Conservation (phyloP, 331 rosid species). For the Cydonia oblonga region DNA sequence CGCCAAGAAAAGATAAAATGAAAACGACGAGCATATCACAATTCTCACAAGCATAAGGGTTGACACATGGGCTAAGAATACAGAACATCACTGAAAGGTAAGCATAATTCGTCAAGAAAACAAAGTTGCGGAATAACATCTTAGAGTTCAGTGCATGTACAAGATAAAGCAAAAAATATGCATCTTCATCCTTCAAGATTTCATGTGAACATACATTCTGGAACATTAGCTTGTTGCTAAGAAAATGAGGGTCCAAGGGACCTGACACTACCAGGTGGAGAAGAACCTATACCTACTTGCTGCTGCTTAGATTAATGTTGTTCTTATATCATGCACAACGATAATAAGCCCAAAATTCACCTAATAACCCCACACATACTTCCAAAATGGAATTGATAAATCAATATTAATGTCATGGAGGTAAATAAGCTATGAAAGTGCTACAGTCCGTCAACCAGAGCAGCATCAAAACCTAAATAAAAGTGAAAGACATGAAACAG, state of each 20-base stretch:
- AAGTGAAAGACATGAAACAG: too few relatives aligned
- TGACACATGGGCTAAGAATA: not conserved
- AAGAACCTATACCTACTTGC: not conserved
- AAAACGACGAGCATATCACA: not conserved
- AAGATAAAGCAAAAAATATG: not conserved
- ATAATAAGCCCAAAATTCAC: not conserved
- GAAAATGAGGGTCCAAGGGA: not conserved
- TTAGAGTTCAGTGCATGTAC: not conserved
- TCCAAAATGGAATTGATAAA: not conserved
- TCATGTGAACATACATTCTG: not conserved
- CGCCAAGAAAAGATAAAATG: not conserved
- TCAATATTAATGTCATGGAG: not conserved
- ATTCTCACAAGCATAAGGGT: not conserved
- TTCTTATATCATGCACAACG: not conserved
- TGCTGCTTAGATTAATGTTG: not conserved
- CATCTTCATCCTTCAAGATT: not conserved
- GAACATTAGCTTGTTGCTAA: not conserved
- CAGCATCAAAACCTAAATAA: too few relatives aligned
- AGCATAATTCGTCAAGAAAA: not conserved
- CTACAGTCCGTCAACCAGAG: not conserved
- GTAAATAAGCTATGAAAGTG: not conserved
- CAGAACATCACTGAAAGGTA: not conserved
- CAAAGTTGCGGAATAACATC: not conserved
- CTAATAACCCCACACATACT: not conserved
- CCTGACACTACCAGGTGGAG: not conserved